These are phyloP conservation scores for Rubia occidens DNA, from an alignment of 305 asterid species.

Conservation along the genomic window DNA sequence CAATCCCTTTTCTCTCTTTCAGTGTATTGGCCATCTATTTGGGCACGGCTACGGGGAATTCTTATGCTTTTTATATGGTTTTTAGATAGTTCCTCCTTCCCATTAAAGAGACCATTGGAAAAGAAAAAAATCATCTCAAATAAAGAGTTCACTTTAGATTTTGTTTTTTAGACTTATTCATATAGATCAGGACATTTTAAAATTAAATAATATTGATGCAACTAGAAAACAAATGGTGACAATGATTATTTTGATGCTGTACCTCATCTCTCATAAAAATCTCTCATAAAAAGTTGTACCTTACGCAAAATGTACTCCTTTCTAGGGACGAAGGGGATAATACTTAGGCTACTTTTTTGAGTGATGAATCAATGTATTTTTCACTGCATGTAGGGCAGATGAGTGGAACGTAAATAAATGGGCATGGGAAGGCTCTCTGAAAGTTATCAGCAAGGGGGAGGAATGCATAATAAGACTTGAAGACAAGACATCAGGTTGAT, in stretches of 20 bases:
- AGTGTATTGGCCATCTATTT: neutral
- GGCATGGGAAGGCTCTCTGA: conserved; percentile 93
- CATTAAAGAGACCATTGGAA: neutral
- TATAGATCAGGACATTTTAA: too few species aligned
- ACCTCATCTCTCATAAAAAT: neutral
- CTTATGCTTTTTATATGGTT: neutral
- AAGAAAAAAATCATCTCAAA: neutral
- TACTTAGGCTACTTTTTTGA: neutral
- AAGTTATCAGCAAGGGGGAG: conserved; percentile 77
- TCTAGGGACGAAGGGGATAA: neutral
- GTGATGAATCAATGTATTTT: conserved; percentile 10
- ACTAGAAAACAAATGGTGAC: neutral
- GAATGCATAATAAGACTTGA: conserved; percentile 85
- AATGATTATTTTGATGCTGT: neutral
- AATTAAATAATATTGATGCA: neutral
- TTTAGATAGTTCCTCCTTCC: neutral
- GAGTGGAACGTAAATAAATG: conserved; percentile 98
- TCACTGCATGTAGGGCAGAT: conserved; percentile 62
- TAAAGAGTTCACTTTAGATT: neutral
- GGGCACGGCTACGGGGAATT: neutral
- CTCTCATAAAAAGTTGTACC: neutral
- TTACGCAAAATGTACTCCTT: neutral
- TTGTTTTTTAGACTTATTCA: neutral
- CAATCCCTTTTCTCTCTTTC: neutral
- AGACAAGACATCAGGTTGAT: conserved; percentile 73